phyloP scores from a whole-genome alignment of 169 alveolate species.

The Plasmodium sp. region DNA sequence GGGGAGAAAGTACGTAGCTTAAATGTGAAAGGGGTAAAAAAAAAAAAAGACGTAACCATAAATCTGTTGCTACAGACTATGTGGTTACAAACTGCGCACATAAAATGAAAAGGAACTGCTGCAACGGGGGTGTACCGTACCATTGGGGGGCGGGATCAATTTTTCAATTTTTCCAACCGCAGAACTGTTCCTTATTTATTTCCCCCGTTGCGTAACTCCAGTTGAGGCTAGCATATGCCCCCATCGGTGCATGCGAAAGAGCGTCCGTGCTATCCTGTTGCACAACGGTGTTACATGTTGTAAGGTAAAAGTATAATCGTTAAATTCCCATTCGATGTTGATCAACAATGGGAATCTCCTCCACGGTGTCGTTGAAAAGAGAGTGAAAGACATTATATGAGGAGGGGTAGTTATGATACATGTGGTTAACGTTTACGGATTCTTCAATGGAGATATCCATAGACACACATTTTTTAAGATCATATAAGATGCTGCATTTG shows the following conservation, averaged over 20 bases:
- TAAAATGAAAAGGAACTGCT: neutral
- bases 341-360: slow-evolving; percentile 32
- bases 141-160: neutral
- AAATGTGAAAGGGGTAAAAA: neutral
- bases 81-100: neutral
- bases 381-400: slow-evolving; percentile 43
- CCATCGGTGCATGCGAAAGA: neutral
- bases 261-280: neutral
- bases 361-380: slow-evolving; percentile 28
- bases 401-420: slow-evolving; percentile 51
- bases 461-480: slow-evolving; percentile 49
- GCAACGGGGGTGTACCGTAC: neutral
- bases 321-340: neutral
- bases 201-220: neutral
- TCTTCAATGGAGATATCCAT: slow-evolving; percentile 56
- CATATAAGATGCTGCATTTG: slow-evolving; percentile 45
- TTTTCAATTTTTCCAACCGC: neutral
- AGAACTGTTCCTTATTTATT: neutral
- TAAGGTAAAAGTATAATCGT: neutral
- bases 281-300: neutral
- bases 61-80: neutral
- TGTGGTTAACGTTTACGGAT: slow-evolving; percentile 26
- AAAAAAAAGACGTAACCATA: neutral
- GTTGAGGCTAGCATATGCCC: neutral
- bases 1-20: neutral